phyloP scores from a whole-genome alignment of 331 rosid species.

The Acacia pycnantha region DNA sequence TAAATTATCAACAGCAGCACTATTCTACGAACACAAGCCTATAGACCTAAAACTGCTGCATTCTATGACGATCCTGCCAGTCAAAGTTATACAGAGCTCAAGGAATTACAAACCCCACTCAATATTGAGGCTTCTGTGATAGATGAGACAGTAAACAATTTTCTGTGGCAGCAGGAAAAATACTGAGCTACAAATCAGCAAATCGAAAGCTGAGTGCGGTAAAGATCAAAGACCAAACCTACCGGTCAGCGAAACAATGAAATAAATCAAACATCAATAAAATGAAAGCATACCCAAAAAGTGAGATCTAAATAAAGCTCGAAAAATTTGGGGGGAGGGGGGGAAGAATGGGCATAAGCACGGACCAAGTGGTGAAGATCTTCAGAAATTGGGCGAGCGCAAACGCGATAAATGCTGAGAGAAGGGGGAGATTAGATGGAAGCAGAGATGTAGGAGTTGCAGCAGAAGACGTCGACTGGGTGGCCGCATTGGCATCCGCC shows the following conservation, averaged over 20 bases:
- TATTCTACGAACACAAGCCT: neutral
- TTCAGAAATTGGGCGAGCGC: slow-evolving; percentile 76
- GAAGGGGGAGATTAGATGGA: slow-evolving; percentile 50
- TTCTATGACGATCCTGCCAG: neutral
- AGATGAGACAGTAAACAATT: neutral
- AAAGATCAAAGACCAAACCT: neutral
- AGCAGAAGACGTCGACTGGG: slow-evolving; percentile 32
- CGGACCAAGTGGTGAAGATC: slow-evolving; percentile 76
- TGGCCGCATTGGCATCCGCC: slow-evolving; percentile 39
- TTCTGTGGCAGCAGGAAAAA: neutral
- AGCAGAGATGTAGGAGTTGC: slow-evolving; percentile 9
- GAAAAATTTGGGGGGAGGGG: neutral
- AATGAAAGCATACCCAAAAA: neutral
- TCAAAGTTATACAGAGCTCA: neutral
- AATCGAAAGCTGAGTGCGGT: neutral
- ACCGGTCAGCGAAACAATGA: neutral
- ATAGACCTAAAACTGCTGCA: neutral
- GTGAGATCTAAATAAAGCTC: neutral
- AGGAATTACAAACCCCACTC: neutral
- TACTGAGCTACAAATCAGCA: neutral
- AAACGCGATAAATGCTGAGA: slow-evolving; percentile 54
- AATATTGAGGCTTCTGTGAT: neutral
- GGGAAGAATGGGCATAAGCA: neutral
- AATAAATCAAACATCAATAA: neutral
- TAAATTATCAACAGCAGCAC: neutral